phyloP scores from a whole-genome alignment of 2,329 filamentous ascomycete genomes.

The Fusarium guadeloupense region DNA sequence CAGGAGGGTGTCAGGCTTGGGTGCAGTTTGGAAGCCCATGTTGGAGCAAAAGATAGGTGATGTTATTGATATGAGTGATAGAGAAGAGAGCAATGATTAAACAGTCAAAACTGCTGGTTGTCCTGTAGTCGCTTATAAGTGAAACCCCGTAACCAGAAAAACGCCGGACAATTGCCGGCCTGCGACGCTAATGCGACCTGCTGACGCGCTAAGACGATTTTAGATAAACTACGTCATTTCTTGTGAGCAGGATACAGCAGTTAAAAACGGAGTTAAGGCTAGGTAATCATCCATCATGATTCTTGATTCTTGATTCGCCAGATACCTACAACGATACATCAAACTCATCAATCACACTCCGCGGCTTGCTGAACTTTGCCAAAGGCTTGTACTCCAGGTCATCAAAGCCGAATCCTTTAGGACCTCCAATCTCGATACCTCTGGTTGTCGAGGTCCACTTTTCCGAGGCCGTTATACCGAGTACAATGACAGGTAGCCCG shows the following conservation, averaged over 20 bases:
- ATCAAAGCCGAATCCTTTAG: conserved; percentile 49
- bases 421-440: conserved; percentile 60
- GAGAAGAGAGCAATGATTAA: too few species aligned
- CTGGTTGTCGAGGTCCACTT: conserved; percentile 60
- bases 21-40: not conserved
- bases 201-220: not conserved
- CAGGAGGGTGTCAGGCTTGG: conserved; percentile 28
- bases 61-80: not conserved
- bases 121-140: too few species aligned
- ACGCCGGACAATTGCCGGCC: too few species aligned
- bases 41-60: too few species aligned
- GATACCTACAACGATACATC: not conserved
- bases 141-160: too few species aligned
- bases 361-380: conserved; percentile 61
- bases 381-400: conserved; percentile 59
- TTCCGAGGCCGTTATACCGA: conserved; percentile 64
- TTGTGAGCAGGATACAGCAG: too few species aligned
- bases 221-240: not conserved
- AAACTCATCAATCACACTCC: conserved; percentile 58
- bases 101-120: too few species aligned
- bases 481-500: conserved; percentile 50
- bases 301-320: too few species aligned
- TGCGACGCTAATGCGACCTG: conserved; percentile 2
- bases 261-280: too few species aligned
- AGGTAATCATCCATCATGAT: too few species aligned